phyloP scores from a whole-genome alignment of 2,329 filamentous ascomycete genomes.

The Apiospora rasikravindrae region DNA sequence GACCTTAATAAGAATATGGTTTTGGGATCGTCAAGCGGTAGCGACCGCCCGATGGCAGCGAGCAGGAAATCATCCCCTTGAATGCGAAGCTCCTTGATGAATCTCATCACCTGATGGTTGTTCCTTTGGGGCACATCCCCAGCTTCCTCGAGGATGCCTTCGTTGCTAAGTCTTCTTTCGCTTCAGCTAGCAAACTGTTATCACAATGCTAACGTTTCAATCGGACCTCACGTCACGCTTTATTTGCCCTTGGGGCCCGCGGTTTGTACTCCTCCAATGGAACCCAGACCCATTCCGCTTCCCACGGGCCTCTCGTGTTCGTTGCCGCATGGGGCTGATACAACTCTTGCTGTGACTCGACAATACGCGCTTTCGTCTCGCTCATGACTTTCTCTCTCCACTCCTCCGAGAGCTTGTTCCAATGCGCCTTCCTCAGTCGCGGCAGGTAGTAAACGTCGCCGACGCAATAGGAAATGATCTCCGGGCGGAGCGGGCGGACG shows the following conservation, averaged over 20 bases:
- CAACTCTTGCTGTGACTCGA: not conserved
- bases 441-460: slow-evolving; percentile 7
- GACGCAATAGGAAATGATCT: slow-evolving; percentile 4
- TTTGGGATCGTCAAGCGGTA: too few relatives aligned
- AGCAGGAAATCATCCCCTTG: too few relatives aligned
- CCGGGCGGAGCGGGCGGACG: slow-evolving; percentile 1
- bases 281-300: not conserved
- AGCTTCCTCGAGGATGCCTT: too few relatives aligned
- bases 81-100: too few relatives aligned
- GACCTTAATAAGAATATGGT: too few relatives aligned
- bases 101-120: too few relatives aligned
- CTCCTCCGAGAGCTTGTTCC: not conserved
- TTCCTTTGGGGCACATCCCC: too few relatives aligned
- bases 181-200: too few relatives aligned
- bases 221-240: not conserved
- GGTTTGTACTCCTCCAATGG: not conserved
- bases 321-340: not conserved
- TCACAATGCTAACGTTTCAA: not conserved
- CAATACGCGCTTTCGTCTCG: not conserved
- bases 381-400: not conserved
- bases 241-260: not conserved
- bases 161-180: too few relatives aligned
- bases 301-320: not conserved
- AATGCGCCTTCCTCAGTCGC: not conserved
- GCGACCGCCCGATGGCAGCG: too few relatives aligned